phyloP scores from a whole-genome alignment of 441 rosid species.

The Metrosideros polymorpha region DNA sequence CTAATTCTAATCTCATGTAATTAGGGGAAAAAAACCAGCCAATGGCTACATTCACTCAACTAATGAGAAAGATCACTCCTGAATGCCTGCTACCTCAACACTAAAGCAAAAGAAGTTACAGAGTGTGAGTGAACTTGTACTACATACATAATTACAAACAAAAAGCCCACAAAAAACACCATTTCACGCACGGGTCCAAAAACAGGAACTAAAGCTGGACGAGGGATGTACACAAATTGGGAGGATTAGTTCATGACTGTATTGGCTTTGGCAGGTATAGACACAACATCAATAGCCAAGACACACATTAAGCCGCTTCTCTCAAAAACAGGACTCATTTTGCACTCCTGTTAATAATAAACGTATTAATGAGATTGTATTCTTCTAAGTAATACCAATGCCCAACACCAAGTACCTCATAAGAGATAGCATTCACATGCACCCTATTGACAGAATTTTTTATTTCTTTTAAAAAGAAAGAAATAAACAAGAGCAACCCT shows the following conservation, averaged over 20 bases:
- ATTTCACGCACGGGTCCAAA: accelerated
- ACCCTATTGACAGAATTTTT: not conserved
- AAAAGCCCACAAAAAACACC: not conserved
- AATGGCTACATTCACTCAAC: not conserved
- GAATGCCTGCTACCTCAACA: not conserved
- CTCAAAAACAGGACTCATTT: not conserved
- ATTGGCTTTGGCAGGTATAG: not conserved
- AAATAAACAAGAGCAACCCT: not conserved
- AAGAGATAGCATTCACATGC: not conserved
- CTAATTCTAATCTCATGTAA: not conserved
- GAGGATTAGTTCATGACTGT: not conserved
- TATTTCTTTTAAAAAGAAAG: not conserved
- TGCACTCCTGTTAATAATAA: not conserved
- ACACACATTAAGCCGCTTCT: not conserved
- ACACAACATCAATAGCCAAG: not conserved
- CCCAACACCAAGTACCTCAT: not conserved
- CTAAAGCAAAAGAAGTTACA: not conserved
- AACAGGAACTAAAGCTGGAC: not conserved
- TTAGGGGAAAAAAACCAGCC: not conserved
- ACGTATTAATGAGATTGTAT: not conserved
- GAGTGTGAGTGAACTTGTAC: not conserved
- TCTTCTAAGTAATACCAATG: not conserved
- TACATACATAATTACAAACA: not conserved
- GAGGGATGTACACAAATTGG: not conserved
- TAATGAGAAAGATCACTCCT: not conserved